These are phyloP conservation scores for Santalum album DNA, from an alignment of 164 flowering plant species.

Conservation along the genomic window DNA sequence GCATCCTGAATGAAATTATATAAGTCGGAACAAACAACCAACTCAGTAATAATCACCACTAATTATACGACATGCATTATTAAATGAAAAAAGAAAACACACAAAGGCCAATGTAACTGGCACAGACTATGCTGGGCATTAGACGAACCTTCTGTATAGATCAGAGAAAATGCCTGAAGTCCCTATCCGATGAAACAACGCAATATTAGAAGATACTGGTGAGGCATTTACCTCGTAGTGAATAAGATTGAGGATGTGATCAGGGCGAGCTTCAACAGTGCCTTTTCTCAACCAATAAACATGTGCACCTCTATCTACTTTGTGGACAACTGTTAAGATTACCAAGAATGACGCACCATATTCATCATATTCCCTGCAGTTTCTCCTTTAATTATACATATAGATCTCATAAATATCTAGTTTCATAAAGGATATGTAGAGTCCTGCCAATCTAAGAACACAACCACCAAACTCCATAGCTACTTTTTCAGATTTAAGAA, in stretches of 20 bases:
- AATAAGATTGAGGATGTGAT: constrained; percentile 85
- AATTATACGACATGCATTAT: neutral
- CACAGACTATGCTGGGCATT: too few species aligned
- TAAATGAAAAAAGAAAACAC: neutral
- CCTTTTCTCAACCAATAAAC: constrained; percentile 76
- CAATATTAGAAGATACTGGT: neutral
- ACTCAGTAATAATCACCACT: neutral
- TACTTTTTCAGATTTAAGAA: constrained; percentile 66
- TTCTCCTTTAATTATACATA: neutral
- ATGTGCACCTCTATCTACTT: constrained; percentile 75
- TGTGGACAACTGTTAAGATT: constrained; percentile 53
- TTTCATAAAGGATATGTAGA: constrained; percentile 75
- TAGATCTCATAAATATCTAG: neutral
- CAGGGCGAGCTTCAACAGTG: constrained; percentile 66
- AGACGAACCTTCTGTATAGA: too few species aligned
- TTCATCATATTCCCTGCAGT: neutral
- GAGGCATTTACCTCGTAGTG: constrained; percentile 72
- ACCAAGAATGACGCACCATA: neutral
- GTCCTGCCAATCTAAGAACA: constrained; percentile 91
- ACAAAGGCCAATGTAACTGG: neutral
- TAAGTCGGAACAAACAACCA: neutral
- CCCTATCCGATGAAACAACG: neutral
- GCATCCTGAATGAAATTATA: constrained; percentile 56
- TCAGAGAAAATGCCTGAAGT: too few species aligned
- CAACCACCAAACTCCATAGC: constrained; percentile 76